A percentile compares a stretch with the other conserved stretches of the same genome.
phyloP scores from a whole-genome alignment of 2,329 filamentous ascomycete species.

The Alternaria sp. region DNA sequence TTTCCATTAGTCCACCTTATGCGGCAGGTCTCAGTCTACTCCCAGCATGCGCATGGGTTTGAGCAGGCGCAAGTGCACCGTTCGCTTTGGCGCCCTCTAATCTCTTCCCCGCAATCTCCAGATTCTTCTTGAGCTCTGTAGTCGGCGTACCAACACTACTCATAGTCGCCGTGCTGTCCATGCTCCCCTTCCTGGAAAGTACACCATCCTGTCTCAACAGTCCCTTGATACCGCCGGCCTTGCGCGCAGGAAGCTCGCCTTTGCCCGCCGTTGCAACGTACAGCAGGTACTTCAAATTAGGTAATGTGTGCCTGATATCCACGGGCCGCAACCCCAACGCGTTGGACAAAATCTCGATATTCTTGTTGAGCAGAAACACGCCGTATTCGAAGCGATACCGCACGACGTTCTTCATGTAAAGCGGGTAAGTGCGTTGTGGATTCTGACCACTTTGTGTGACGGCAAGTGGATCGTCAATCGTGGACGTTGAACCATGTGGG shows the following conservation, averaged over 20 bases:
- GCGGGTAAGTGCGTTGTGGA: conserved; percentile 68
- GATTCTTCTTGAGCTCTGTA: conserved; percentile 29
- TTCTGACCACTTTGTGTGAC: conserved; percentile 49
- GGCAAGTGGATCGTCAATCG: conserved; percentile 77
- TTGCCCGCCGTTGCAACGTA: conserved; percentile 88
- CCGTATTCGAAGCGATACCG: conserved; percentile 95
- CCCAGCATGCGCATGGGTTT: conserved; percentile 31
- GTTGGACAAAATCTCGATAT: conserved; percentile 77
- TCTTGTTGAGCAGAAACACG: conserved; percentile 95
- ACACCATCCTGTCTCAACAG: conserved; percentile 39
- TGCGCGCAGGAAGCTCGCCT: conserved; percentile 62
- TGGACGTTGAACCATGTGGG: conserved; percentile 76
- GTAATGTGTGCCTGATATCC: conserved; percentile 90
- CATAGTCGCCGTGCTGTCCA: conserved; percentile 42
- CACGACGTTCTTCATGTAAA: conserved; percentile 75
- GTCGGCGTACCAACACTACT: conserved; percentile 38
- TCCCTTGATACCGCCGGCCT: conserved; percentile 49
- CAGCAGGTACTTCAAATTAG: conserved; percentile 91
- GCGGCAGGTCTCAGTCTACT: conserved; percentile 36
- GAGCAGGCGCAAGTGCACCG: no score
- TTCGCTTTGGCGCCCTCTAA: conserved; percentile 1
- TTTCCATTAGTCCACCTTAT: neutral
- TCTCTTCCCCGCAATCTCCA: conserved; percentile 28
- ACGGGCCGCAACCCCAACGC: conserved; percentile 78
- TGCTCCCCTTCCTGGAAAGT: conserved; percentile 42